phyloP scores from a whole-genome alignment of 2,329 filamentous ascomycete species.

The Calonectria crousiana region DNA sequence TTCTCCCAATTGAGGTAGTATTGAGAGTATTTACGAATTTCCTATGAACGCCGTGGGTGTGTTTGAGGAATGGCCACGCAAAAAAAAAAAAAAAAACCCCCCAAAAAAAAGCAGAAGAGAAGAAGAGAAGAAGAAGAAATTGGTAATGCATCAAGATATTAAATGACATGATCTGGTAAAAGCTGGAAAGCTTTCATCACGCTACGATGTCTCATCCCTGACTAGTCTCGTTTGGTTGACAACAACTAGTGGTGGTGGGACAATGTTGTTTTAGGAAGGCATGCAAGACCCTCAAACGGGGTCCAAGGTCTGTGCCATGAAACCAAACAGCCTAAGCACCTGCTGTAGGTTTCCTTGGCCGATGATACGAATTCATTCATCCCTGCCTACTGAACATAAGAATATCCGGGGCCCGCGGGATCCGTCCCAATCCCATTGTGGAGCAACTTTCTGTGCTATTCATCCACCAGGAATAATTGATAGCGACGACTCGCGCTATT shows the following conservation, averaged over 20 bases:
- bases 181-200: background rate
- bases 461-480: no score
- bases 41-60: no score
- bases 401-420: background rate
- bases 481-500: no score
- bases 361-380: background rate
- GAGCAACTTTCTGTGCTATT: no score
- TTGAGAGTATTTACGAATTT: no score
- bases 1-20: background rate
- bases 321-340: background rate
- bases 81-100: no score
- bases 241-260: background rate
- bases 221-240: background rate
- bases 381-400: background rate
- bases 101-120: no score
- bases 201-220: no score
- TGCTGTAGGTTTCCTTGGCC: background rate
- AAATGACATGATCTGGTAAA: background rate
- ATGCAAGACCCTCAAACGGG: background rate
- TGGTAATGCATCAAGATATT: no score
- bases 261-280: background rate
- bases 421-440: background rate
- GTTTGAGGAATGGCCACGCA: no score
- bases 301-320: background rate
- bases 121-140: no score